Evolutionary conservation across 1,284 basidiomycete species (phyloP).

Genomic region (Apiotrichum domesticum): DNA sequence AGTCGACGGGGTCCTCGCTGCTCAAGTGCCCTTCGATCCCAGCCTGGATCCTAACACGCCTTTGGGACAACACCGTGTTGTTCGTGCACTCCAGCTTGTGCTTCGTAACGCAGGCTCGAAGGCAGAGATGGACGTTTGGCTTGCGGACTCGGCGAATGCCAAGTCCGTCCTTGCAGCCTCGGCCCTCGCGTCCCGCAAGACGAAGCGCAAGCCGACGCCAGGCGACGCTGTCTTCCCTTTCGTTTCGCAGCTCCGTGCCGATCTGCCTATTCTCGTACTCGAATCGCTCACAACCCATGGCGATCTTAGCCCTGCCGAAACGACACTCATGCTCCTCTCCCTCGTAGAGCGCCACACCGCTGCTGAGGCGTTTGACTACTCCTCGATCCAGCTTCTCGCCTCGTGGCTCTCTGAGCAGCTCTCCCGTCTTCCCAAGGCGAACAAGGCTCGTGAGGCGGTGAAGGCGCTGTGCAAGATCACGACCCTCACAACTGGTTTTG

Average conservation of each 20-base stretch:
- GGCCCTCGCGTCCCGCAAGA: slow-evolving; percentile 15
- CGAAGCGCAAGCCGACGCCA: slow-evolving; percentile 23
- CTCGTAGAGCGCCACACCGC: slow-evolving; percentile 38
- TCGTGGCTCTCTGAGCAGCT: slow-evolving; percentile 39
- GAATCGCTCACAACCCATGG: background rate
- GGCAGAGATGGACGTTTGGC: slow-evolving; percentile 20
- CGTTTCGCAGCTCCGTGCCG: slow-evolving; percentile 18
- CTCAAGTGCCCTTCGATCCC: slow-evolving; percentile 26
- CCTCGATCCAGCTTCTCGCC: slow-evolving; percentile 47
- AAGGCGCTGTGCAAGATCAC: slow-evolving; percentile 31
- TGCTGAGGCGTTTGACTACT: slow-evolving; percentile 44
- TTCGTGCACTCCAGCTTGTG: slow-evolving; percentile 23
- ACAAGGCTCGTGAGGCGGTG: slow-evolving; percentile 15
- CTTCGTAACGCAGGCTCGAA: slow-evolving; percentile 25
- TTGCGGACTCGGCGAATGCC: slow-evolving; percentile 19
- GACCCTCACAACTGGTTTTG: slow-evolving; percentile 42
- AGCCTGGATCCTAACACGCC: slow-evolving; percentile 31
- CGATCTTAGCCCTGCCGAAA: slow-evolving; percentile 6
- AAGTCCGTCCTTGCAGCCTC: slow-evolving; percentile 33
- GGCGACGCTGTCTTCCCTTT: slow-evolving; percentile 35
- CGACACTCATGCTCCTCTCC: slow-evolving; percentile 1
- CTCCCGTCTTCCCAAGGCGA: slow-evolving; percentile 3
- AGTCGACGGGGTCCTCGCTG: slow-evolving; percentile 1
- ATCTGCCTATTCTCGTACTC: slow-evolving; percentile 9
- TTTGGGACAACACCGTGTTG: slow-evolving; percentile 10